Conservation (phyloP, 805 yeast species). For the Candida alai region DNA sequence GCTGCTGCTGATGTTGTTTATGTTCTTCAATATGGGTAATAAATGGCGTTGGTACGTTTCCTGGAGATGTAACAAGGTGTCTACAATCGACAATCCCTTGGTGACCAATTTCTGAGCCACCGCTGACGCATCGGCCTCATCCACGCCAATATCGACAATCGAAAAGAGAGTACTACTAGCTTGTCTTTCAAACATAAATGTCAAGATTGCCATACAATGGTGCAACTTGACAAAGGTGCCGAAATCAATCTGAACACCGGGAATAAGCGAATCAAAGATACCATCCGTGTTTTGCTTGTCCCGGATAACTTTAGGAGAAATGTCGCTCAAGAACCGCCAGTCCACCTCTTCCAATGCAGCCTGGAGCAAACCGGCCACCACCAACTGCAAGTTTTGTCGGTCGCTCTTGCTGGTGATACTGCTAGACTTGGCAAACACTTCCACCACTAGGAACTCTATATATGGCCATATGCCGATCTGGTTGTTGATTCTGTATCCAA, state of each 20-base stretch:
- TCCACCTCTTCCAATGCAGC: slow-evolving; percentile 32
- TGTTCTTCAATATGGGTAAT: slow-evolving; percentile 46
- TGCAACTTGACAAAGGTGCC: slow-evolving; percentile 50
- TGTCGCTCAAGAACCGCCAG: slow-evolving; percentile 46
- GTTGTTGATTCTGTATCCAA: slow-evolving; percentile 44
- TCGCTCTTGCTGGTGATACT: slow-evolving; percentile 31
- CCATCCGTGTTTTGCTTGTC: slow-evolving; percentile 17
- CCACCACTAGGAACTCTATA: slow-evolving; percentile 64
- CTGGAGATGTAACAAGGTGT: slow-evolving; percentile 49
- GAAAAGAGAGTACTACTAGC: slow-evolving; percentile 55
- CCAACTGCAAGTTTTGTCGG: slow-evolving; percentile 45
- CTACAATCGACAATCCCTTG: slow-evolving; percentile 41
- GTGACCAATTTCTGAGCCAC: slow-evolving; percentile 11
- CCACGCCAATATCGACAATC: slow-evolving; percentile 58
- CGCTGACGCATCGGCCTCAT: slow-evolving; percentile 39
- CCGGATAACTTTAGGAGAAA: slow-evolving; percentile 45
- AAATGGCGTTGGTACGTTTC: slow-evolving; percentile 55
- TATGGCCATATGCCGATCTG: slow-evolving; percentile 74
- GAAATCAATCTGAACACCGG: slow-evolving; percentile 16
- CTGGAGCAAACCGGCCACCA: slow-evolving; percentile 50
- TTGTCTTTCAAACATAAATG: slow-evolving; percentile 56
- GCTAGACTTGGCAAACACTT: slow-evolving; percentile 55
- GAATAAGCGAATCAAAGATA: slow-evolving; percentile 19
- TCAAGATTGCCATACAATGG: slow-evolving; percentile 65
- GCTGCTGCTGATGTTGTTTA: slow-evolving; percentile 13